Conservation (phyloP, 306 rosid species). For the Lathyrus tuberosus region DNA sequence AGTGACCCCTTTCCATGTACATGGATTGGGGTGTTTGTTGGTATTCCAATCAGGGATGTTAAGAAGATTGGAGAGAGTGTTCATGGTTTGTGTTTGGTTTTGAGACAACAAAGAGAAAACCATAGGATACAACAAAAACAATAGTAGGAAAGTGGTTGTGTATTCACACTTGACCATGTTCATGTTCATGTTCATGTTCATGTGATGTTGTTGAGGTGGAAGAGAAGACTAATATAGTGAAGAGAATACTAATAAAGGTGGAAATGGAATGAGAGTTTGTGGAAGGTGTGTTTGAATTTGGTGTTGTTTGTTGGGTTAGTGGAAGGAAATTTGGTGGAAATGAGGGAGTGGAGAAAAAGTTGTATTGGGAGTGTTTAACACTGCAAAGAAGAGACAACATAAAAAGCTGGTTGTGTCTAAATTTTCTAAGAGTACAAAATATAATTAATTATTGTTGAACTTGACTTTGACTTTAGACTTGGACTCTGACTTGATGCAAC, state of each 20-base stretch:
- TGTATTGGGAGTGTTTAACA: conserved; percentile 15
- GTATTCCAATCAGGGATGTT: conserved; percentile 40
- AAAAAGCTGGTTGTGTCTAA: neutral
- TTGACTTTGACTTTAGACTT: conserved; percentile 3
- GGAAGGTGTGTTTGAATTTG: conserved; percentile 1
- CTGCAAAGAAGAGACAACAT: conserved; percentile 9
- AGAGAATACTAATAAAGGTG: conserved; percentile 13
- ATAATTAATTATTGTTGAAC: neutral
- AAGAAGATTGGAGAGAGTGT: conserved; percentile 37
- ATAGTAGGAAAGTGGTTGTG: conserved; percentile 31
- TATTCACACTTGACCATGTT: conserved; percentile 53
- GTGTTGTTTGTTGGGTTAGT: conserved; percentile 14
- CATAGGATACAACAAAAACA: conserved; percentile 46
- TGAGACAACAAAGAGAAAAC: conserved; percentile 56
- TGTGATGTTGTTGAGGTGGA: conserved; percentile 30
- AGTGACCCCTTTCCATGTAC: conserved; percentile 65
- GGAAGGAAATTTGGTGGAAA: conserved; percentile 35
- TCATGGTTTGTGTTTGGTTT: conserved; percentile 55
- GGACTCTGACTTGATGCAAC: conserved; percentile 16
- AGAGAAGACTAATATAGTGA: conserved; percentile 16
- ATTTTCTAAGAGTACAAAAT: neutral
- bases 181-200: conserved; percentile 1
- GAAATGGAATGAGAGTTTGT: neutral
- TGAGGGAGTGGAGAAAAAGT: neutral
- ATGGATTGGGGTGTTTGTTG: conserved; percentile 48